Evolutionary conservation across 2,329 filamentous ascomycete genomes (phyloP), one percentile per base, ranked within the genome.

Genomic region (Hypomyces rosellus): DNA sequence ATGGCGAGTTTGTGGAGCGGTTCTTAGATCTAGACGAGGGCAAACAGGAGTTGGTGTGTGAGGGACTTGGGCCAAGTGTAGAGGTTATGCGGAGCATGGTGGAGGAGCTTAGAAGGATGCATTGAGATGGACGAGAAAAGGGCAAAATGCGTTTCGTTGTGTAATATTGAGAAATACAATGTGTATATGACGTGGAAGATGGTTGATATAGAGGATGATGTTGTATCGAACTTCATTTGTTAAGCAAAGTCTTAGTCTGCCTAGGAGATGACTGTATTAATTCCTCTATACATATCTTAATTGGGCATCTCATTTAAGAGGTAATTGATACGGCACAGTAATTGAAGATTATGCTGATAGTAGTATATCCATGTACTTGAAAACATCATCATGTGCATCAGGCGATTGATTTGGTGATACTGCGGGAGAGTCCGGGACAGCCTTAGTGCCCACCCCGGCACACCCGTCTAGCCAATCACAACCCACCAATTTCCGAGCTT

Each of bases 1-100:
- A 99, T 62, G 93, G 92, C 0, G 92, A 96, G 65, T 74, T 97
- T 60, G 76, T 99, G 12, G 92, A 97, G 69, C 70, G 81, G 46
- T 96, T 96, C 63, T 67, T 97, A 57, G 84, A 90, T 55, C 72
- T 88, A 55, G 74, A 79, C 42, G 81, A 85, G 49, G 72, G 73
- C 36, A 69, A 69, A 38, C 82, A 84, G 67, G 72, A 70, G 57
- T 65, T 69, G 49, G 72, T 79, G 45, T 82, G 72, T 51, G 65
- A 74, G 65, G 82, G 73, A 45, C 75, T 77, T 56, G 85, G 73
- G 49, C 83, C 72, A 55, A 80, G 73, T 73, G 67, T 88, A 55
- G 76, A 84, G 66, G 64, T 82, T 72, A 77, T 86, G 69, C 73
- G 82, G 45, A 78, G 77, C 46, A 60, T 82, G 48, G 72, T 86